Evolutionary conservation across 495 filamentous ascomycete species (phyloP).

Genomic region (Penicillium verhagenii): DNA sequence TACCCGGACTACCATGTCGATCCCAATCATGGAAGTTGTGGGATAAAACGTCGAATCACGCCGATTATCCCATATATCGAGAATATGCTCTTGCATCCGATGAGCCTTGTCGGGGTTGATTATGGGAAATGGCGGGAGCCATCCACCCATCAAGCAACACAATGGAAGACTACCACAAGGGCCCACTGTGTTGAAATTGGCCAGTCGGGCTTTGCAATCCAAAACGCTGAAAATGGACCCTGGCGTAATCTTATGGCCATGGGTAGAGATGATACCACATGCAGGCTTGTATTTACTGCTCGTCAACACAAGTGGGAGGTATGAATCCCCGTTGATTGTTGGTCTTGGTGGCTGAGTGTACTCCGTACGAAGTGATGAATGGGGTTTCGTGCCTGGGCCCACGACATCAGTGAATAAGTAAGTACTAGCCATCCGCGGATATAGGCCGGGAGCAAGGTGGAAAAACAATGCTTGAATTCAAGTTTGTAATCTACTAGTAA

Average conservation of each 20-base stretch:
- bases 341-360: background rate
- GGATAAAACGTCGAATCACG: conserved; percentile 63
- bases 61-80: conserved; percentile 69
- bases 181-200: conserved; percentile 33
- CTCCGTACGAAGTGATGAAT: too few species aligned
- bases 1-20: conserved; percentile 80
- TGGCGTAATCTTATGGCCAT: background rate
- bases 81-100: conserved; percentile 61
- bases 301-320: conserved; percentile 44
- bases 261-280: conserved; percentile 34
- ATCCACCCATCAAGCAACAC: background rate
- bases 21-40: conserved; percentile 72
- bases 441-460: too few species aligned
- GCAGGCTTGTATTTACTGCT: conserved; percentile 39
- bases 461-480: too few species aligned
- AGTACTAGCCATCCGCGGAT: too few species aligned
- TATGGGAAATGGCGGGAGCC: conserved; percentile 34
- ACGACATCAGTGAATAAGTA: too few species aligned
- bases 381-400: too few species aligned
- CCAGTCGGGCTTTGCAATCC: conserved; percentile 24
- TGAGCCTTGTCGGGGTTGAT: conserved; percentile 67
- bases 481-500: too few species aligned
- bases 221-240: background rate
- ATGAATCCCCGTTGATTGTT: conserved; percentile 2
- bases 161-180: conserved; percentile 4